Conservation (phyloP, 164 flowering plant species). For the Annona squamosa region DNA sequence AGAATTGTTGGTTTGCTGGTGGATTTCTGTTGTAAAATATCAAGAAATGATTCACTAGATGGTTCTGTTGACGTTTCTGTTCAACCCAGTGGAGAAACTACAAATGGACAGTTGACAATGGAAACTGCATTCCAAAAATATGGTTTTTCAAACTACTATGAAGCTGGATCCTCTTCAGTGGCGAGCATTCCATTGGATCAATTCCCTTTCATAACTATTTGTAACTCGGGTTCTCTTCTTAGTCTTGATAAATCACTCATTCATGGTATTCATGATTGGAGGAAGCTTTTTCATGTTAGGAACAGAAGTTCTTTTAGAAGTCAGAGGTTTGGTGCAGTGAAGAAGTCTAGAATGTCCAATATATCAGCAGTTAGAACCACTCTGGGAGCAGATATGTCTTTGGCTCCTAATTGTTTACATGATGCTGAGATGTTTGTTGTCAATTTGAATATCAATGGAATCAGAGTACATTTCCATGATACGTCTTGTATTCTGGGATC, state of each 20-base stretch:
- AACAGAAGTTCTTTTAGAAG: conserved; percentile 22
- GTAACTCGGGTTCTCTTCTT: conserved; percentile 32
- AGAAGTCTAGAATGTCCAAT: conserved; percentile 16
- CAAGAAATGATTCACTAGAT: conserved; percentile 14
- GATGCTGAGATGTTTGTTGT: conserved; percentile 13
- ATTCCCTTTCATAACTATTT: conserved; percentile 60
- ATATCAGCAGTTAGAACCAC: conserved; percentile 8
- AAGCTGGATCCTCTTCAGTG: conserved; percentile 26
- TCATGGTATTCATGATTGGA: conserved; percentile 42
- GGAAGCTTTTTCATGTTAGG: conserved; percentile 28
- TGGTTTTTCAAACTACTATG: conserved; percentile 61
- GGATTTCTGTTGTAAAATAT: conserved; percentile 37
- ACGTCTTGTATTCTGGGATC: conserved; percentile 59
- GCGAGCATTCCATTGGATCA: conserved; percentile 42
- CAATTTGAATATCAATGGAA: conserved; percentile 38
- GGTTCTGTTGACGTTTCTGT: conserved; percentile 16
- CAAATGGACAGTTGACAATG: conserved; percentile 8
- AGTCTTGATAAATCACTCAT: conserved; percentile 44
- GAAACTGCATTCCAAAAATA: conserved; percentile 31
- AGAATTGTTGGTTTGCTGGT: conserved; percentile 36
- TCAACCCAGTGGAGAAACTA: conserved; percentile 6
- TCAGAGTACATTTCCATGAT: conserved; percentile 71
- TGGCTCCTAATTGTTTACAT: conserved; percentile 3
- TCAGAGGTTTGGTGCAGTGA: conserved; percentile 17
- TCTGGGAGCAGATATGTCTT: conserved; percentile 4